These are phyloP conservation scores for Metarhizium robertsii DNA, from an alignment of 2,329 filamentous ascomycete genomes.

Conservation along the genomic window DNA sequence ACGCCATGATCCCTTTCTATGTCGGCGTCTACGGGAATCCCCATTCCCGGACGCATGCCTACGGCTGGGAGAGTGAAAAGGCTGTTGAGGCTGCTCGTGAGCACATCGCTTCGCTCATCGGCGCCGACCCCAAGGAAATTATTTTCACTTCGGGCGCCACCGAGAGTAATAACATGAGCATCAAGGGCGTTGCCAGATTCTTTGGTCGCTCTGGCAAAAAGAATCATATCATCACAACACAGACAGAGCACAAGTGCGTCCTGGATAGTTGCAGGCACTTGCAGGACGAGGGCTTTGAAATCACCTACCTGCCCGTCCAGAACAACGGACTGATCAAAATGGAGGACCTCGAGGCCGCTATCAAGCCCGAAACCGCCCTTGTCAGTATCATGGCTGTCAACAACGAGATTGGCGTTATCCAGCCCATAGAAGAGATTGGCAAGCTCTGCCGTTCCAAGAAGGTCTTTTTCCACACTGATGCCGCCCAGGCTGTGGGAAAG, in stretches of 20 bases:
- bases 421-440: constrained; percentile 89
- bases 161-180: constrained; percentile 99
- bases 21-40: constrained; percentile 94
- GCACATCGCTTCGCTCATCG: constrained; percentile 78
- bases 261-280: constrained; percentile 94
- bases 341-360: constrained; percentile 76
- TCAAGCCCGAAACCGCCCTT: constrained; percentile 80
- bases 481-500: constrained; percentile 95
- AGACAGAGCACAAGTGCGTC: constrained; percentile 99
- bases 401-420: constrained; percentile 99
- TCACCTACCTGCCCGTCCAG: constrained; percentile 94
- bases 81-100: constrained; percentile 79
- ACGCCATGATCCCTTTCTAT: constrained; percentile 93
- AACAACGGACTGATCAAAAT: constrained; percentile 78
- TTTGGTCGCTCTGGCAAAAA: constrained; percentile 91
- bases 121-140: constrained; percentile 93
- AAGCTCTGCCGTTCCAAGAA: constrained; percentile 85
- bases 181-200: constrained; percentile 95
- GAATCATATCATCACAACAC: constrained; percentile 94
- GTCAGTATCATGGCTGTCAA: constrained; percentile 99
- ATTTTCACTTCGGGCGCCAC: constrained; percentile 98
- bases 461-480: constrained; percentile 97
- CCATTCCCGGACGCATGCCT: constrained; percentile 93
- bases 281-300: constrained; percentile 90
- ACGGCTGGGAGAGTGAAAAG: constrained; percentile 97